Evolutionary conservation across 331 rosid species (phyloP).

Genomic region (Quercus phellos): DNA sequence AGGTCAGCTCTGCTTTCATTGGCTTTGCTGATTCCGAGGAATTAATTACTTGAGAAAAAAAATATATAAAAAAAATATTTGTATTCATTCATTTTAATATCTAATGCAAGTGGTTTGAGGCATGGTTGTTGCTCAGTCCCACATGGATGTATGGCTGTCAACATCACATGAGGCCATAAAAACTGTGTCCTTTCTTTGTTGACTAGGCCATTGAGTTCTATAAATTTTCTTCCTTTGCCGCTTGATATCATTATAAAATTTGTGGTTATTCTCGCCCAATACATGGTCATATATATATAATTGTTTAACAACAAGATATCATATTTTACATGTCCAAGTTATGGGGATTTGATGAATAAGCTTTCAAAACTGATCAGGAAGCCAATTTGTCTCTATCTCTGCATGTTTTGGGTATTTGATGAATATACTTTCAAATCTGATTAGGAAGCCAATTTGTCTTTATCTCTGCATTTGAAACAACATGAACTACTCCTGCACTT

Average conservation of each 20-base stretch:
- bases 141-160: background rate
- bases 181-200: background rate
- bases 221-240: background rate
- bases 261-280: background rate
- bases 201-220: background rate
- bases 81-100: background rate
- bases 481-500: too few relatives aligned
- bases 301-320: too few relatives aligned
- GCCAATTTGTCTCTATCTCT: too few relatives aligned
- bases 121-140: background rate
- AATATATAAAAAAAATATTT: too few relatives aligned
- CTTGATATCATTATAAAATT: background rate
- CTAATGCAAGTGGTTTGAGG: background rate
- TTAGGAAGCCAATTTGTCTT: background rate
- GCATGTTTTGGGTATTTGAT: too few relatives aligned
- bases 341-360: background rate
- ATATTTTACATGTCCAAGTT: background rate
- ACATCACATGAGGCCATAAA: background rate
- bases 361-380: too few relatives aligned
- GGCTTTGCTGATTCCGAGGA: background rate
- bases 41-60: background rate
- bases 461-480: background rate
- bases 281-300: background rate
- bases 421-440: background rate
- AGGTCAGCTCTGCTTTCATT: slow-evolving; percentile 10